These are phyloP conservation scores for Lentinula aciculospora DNA, from an alignment of 768 basidiomycete genomes.

Conservation along the genomic window DNA sequence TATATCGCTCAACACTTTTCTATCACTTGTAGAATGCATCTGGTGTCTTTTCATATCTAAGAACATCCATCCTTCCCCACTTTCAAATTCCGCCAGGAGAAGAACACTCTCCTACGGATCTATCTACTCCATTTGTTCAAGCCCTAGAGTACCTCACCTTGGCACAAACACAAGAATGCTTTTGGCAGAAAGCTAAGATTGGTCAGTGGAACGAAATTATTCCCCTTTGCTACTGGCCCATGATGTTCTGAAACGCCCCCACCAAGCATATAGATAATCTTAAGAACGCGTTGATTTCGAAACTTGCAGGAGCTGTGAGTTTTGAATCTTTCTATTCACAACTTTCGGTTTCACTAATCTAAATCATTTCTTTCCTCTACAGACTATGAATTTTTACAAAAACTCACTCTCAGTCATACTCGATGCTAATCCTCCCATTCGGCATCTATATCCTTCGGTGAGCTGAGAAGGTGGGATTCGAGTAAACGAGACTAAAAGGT, in stretches of 20 bases:
- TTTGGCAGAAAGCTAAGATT: slow-evolving; percentile 87
- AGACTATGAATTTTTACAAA: slow-evolving; percentile 65
- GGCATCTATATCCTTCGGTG: slow-evolving; percentile 51
- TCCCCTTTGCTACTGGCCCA: not conserved
- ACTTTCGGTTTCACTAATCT: not conserved
- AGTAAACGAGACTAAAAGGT: too few species aligned
- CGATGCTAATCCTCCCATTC: slow-evolving; percentile 37
- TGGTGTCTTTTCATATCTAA: slow-evolving; percentile 62
- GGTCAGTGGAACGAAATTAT: slow-evolving; percentile 37
- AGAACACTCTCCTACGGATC: slow-evolving; percentile 59
- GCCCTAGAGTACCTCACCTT: slow-evolving; percentile 75
- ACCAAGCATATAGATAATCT: slow-evolving; percentile 40
- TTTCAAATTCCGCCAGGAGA: slow-evolving; percentile 40
- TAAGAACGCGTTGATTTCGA: slow-evolving; percentile 81
- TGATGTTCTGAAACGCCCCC: slow-evolving; percentile 6
- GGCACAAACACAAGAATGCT: slow-evolving; percentile 95
- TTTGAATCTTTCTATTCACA: slow-evolving; percentile 8
- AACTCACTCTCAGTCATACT: slow-evolving; percentile 38
- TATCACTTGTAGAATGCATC: slow-evolving; percentile 81
- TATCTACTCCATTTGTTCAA: slow-evolving; percentile 54
- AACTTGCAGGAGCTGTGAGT: slow-evolving; percentile 67
- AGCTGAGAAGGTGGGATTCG: too few species aligned
- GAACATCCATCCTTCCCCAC: slow-evolving; percentile 45
- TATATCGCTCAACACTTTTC: slow-evolving; percentile 4
- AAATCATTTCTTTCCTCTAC: slow-evolving; percentile 7